A percentile compares a stretch with the other conserved stretches of the same genome.
Conservation (phyloP, 805 yeast genomes). For the Yarrowia porcina region DNA sequence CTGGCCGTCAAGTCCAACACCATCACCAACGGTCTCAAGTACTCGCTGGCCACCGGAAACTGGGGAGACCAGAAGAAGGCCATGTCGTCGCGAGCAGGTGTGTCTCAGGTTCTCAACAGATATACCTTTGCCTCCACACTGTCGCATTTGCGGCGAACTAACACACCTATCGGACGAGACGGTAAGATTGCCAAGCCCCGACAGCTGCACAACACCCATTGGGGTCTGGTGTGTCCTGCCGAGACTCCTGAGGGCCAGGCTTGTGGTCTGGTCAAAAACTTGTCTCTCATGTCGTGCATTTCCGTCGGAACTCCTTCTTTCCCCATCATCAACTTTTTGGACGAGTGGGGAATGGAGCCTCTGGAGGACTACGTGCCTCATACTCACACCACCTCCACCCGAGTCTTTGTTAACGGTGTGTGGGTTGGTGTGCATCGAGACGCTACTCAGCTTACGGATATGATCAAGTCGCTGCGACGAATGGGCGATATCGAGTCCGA, state of each 20-base stretch:
- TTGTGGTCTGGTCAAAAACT: slow-evolving; percentile 96
- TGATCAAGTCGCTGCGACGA: slow-evolving; percentile 88
- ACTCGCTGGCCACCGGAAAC: slow-evolving; percentile 98
- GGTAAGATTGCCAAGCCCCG: slow-evolving; percentile 99
- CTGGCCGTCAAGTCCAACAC: slow-evolving; percentile 96
- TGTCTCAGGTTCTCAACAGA: slow-evolving; percentile 95
- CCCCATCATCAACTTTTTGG: slow-evolving; percentile 86
- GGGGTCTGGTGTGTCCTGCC: slow-evolving; percentile 99
- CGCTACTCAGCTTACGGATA: slow-evolving; percentile 86
- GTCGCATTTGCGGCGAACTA: slow-evolving; percentile 97
- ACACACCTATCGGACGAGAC: slow-evolving; percentile 98
- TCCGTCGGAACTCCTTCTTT: slow-evolving; percentile 98
- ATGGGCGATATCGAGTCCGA: slow-evolving; percentile 94
- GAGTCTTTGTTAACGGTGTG: slow-evolving; percentile 96
- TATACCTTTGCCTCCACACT: slow-evolving; percentile 98
- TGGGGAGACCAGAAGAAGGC: slow-evolving; percentile 99
- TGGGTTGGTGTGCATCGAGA: slow-evolving; percentile 99
- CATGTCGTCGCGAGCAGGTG: slow-evolving; percentile 98
- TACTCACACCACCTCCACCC: slow-evolving; percentile 83
- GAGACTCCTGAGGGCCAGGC: slow-evolving; percentile 99
- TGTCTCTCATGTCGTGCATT: slow-evolving; percentile 94
- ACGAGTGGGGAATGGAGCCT: slow-evolving; percentile 99
- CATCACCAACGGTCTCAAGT: slow-evolving; percentile 94
- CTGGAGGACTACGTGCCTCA: slow-evolving; percentile 93
- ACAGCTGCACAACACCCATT: slow-evolving; percentile 97